Evolutionary conservation across 2,329 filamentous ascomycete genomes (phyloP).

Genomic region (Aspergillus novoparasiticus): DNA sequence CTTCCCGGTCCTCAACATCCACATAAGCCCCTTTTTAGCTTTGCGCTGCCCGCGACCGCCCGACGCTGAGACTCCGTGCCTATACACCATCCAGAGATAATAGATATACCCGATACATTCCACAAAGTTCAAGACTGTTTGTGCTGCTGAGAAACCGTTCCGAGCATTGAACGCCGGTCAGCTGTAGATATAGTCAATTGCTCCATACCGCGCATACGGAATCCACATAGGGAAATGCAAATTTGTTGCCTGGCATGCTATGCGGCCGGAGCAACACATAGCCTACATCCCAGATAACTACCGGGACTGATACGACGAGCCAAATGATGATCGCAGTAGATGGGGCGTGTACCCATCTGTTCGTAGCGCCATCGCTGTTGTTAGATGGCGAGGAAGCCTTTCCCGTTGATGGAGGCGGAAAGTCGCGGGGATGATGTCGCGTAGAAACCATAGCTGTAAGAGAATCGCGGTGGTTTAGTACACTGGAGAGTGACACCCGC

Average conservation of each 20-base stretch:
- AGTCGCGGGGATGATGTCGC: conserved; percentile 56
- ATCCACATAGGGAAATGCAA: conserved; percentile 74
- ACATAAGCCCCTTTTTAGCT: conserved; percentile 39
- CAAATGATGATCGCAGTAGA: conserved; percentile 66
- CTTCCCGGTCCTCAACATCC: conserved; percentile 52
- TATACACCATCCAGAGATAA: conserved; percentile 61
- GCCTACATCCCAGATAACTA: conserved; percentile 78
- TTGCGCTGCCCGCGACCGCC: conserved; percentile 29
- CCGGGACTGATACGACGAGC: conserved; percentile 72
- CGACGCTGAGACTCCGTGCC: conserved; percentile 39
- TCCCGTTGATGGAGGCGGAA: conserved; percentile 40
- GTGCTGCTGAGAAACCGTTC: conserved; percentile 77
- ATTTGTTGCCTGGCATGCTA: conserved; percentile 75
- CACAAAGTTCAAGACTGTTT: conserved; percentile 68
- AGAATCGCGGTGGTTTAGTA: background rate
- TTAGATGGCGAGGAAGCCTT: conserved; percentile 28
- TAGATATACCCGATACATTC: conserved; percentile 67
- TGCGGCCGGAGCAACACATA: conserved; percentile 81
- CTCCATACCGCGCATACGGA: conserved; percentile 79
- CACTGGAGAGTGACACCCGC: background rate
- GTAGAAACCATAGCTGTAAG: conserved; percentile 56
- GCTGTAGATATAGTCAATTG: conserved; percentile 80
- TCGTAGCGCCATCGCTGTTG: conserved; percentile 19
- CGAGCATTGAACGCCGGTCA: conserved; percentile 67
- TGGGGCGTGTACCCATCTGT: conserved; percentile 60